Evolutionary conservation across 192 early-diverging fungal species (phyloP).

Genomic region (Phycomyces blakesleeanus): DNA sequence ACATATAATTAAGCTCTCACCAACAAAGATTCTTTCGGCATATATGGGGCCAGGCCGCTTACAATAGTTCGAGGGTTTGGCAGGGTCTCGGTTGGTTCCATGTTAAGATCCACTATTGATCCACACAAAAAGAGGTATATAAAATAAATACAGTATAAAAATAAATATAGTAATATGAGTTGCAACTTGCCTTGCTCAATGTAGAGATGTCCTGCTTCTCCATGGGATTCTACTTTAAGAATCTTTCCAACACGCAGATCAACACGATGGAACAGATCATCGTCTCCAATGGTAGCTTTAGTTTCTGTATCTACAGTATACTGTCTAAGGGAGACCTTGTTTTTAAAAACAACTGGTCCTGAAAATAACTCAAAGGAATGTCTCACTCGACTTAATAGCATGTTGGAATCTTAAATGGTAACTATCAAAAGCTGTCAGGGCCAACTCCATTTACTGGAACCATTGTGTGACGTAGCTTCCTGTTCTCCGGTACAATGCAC

Average conservation of each 20-base stretch:
- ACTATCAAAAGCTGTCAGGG: too few species aligned
- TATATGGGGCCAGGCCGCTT: constrained; percentile 56
- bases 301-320: background rate
- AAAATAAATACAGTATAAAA: background rate
- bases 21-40: constrained; percentile 46
- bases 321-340: background rate
- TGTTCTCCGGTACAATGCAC: background rate
- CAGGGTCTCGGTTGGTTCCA: constrained; percentile 35
- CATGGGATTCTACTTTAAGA: constrained; percentile 45
- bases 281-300: background rate
- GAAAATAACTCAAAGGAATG: background rate
- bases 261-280: constrained; percentile 42
- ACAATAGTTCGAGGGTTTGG: constrained; percentile 58
- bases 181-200: constrained; percentile 38
- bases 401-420: too few species aligned
- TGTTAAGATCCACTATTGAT: constrained; percentile 58
- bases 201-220: constrained; percentile 47
- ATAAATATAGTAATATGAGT: background rate
- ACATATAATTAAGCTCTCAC: constrained; percentile 18
- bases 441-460: background rate
- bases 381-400: too few species aligned
- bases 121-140: too few species aligned
- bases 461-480: background rate
- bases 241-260: constrained; percentile 66
- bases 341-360: background rate